Evolutionary conservation across 2,329 filamentous ascomycete genomes (phyloP).

Genomic region (Calonectria pteridis): DNA sequence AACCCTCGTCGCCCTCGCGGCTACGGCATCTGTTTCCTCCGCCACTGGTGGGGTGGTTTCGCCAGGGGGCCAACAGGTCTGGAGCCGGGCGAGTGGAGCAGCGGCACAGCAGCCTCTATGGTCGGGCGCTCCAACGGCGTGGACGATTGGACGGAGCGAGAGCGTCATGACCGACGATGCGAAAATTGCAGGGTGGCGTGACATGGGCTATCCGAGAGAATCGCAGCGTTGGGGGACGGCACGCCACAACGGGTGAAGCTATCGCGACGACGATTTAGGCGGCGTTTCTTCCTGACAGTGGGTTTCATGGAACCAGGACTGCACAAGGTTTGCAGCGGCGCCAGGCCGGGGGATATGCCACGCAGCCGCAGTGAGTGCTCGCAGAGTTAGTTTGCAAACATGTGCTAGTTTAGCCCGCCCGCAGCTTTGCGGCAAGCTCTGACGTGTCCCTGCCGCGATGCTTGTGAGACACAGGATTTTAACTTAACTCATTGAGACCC

Average conservation of each 20-base stretch:
- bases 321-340: background rate
- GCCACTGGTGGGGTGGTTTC: background rate
- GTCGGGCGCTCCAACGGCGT: background rate
- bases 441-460: background rate
- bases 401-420: background rate
- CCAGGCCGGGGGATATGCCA: background rate
- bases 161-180: background rate
- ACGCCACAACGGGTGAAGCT: background rate
- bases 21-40: background rate
- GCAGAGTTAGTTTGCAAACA: background rate
- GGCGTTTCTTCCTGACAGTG: background rate
- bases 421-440: slow-evolving; percentile 3
- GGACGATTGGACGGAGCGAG: background rate
- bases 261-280: background rate
- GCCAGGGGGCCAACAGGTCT: background rate
- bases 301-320: background rate
- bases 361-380: background rate
- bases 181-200: background rate
- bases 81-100: background rate
- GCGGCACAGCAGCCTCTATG: background rate
- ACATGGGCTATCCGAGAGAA: background rate
- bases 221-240: background rate
- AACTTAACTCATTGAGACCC: background rate
- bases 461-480: background rate
- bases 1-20: background rate